Conservation (phyloP, 2,329 filamentous ascomycete species). For the Elsinoe ampelina region DNA sequence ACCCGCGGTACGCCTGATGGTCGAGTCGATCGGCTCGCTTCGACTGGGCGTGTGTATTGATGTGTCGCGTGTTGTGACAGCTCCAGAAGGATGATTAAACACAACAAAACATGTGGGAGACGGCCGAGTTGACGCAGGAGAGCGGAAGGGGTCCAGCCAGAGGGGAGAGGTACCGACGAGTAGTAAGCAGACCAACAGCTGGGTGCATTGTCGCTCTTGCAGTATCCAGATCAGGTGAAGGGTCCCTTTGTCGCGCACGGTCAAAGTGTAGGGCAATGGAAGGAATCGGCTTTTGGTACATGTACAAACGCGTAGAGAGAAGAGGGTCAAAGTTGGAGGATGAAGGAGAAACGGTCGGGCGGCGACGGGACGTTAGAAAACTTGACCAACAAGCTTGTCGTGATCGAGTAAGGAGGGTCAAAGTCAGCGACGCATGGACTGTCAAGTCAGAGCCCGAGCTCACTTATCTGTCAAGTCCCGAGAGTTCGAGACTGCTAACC, state of each 20-base stretch:
- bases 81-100: background rate
- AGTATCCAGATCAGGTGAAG: conserved; percentile 8
- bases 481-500: conserved; percentile 2
- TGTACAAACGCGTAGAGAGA: background rate
- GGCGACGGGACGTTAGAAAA: background rate
- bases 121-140: background rate
- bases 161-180: background rate
- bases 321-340: background rate
- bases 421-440: background rate
- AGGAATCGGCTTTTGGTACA: background rate
- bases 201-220: background rate
- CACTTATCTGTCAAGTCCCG: conserved; percentile 5
- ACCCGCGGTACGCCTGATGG: background rate
- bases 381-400: background rate
- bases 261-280: background rate
- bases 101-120: background rate
- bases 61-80: background rate
- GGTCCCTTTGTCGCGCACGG: background rate
- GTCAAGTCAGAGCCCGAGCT: background rate
- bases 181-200: background rate
- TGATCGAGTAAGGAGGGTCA: background rate
- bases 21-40: background rate
- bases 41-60: background rate
- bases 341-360: background rate
- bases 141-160: background rate